A percentile compares a stretch with the other conserved stretches of the same genome.
Conservation (phyloP, 2,329 filamentous ascomycete genomes). For the Delphinella strobiligena region DNA sequence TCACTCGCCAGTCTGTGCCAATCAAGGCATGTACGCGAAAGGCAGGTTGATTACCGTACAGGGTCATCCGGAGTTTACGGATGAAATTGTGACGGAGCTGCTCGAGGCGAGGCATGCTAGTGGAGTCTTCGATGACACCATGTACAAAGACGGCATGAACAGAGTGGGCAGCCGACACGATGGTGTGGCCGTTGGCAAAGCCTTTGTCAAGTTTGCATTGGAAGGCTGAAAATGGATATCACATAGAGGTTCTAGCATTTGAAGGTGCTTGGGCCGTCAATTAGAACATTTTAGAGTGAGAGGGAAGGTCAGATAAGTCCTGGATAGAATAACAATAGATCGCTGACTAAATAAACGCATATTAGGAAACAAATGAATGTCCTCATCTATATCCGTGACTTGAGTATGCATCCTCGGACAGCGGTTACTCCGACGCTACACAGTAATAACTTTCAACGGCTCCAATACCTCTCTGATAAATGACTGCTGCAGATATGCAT, state of each 20-base stretch:
- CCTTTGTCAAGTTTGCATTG: slow-evolving; percentile 65
- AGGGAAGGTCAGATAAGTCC: no score
- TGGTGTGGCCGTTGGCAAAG: slow-evolving; percentile 60
- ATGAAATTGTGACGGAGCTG: slow-evolving; percentile 58
- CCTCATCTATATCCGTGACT: no score
- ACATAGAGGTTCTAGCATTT: no score
- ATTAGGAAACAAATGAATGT: no score
- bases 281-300: no score
- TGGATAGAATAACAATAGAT: no score
- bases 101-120: slow-evolving; percentile 49
- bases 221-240: no score
- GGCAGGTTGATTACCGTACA: slow-evolving; percentile 62
- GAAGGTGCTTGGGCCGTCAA: no score
- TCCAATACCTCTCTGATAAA: not conserved
- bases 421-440: no score
- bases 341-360: no score
- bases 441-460: not conserved
- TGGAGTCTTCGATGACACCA: slow-evolving; percentile 58
- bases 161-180: slow-evolving; percentile 61
- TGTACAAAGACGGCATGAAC: slow-evolving; percentile 56
- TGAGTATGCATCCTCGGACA: no score
- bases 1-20: slow-evolving; percentile 51
- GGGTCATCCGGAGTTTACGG: slow-evolving; percentile 75
- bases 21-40: slow-evolving; percentile 69
- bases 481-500: not conserved